phyloP scores from a whole-genome alignment of 345 rosid species.

The Mercurialis annua region DNA sequence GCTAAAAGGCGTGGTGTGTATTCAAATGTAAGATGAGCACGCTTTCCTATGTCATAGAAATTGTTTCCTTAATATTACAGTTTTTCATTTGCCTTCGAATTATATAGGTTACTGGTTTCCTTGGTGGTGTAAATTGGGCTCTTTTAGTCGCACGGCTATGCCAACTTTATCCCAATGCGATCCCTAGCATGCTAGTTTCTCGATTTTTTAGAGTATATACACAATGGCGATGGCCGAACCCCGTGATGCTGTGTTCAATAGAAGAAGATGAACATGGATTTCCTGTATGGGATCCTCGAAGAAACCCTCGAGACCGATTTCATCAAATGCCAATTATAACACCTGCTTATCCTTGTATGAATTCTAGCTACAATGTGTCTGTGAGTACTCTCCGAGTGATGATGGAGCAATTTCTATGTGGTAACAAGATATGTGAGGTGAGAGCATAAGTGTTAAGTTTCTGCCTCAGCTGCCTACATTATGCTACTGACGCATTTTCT shows the following conservation, averaged over 20 bases:
- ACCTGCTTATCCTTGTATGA: conserved; percentile 86
- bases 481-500: conserved; percentile 9
- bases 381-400: conserved; percentile 65
- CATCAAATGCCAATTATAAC: conserved; percentile 79
- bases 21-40: conserved; percentile 54
- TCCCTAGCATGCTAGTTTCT: conserved; percentile 67
- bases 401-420: conserved; percentile 65
- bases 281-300: conserved; percentile 69
- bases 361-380: conserved; percentile 77
- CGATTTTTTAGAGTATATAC: conserved; percentile 65
- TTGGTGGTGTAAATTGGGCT: conserved; percentile 82
- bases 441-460: conserved; percentile 6
- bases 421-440: conserved; percentile 59
- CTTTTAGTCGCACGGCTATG: conserved; percentile 70
- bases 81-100: conserved; percentile 2
- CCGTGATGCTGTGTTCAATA: conserved; percentile 71
- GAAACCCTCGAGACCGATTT: conserved; percentile 56
- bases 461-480: conserved; percentile 1
- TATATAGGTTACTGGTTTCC: conserved; percentile 64
- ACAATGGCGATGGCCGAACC: conserved; percentile 83
- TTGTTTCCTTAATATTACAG: neutral
- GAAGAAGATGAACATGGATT: conserved; percentile 65
- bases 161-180: conserved; percentile 76
- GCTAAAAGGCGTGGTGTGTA: conserved; percentile 72
- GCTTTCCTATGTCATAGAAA: neutral